Evolutionary conservation across 805 yeast genomes (phyloP), one percentile per base, ranked within the genome.

Genomic region (Cyberlindnera americana): DNA sequence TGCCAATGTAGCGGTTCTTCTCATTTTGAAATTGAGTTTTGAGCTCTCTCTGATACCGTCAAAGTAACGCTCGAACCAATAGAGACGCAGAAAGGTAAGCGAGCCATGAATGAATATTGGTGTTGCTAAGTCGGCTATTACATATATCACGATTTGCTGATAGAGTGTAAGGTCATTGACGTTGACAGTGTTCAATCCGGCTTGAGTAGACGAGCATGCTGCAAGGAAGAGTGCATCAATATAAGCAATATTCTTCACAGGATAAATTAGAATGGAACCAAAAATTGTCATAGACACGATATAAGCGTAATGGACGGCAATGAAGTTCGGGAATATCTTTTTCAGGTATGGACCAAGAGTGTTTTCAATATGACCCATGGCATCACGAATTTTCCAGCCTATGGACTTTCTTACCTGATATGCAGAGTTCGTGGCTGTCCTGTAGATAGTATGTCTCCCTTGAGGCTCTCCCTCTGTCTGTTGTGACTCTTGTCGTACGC

Each of bases 91-190:
- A 46, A 87, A 77, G 8, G 88, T 80, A 25, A 93, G 66, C 2
- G 76, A 72, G 0, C 95, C 78, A 59, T 93, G 95, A 38, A 95
- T 86, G 56, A 83, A 82, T 16, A 93, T 85, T 1, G 98, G 98
- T 0, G 95, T 89, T 4, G 95, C 75, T 16, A 88, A 50, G 47
- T 78, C 68, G 21, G 90, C 64, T 3, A 78, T 44, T 11, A 85
- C 48, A 56, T 81, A 87, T 3, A 91, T 61, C 9, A 74, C 67
- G 13, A 89, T 73, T 57, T 91, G 98, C 61, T 93, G 99, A 64
- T 82, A 91, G 32, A 84, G 59, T 0, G 70, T 62, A 41, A 90
- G 49, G 0, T 67, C 61, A 57, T 87, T 87, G 27, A 82, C 48
- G 51, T 88, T 77, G 18, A 86, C 68, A 0, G 96, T 83, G 57